A percentile compares a stretch with the other conserved stretches of the same genome.
Conservation (phyloP, 345 rosid genomes). For the Odontarrhena argentea region DNA sequence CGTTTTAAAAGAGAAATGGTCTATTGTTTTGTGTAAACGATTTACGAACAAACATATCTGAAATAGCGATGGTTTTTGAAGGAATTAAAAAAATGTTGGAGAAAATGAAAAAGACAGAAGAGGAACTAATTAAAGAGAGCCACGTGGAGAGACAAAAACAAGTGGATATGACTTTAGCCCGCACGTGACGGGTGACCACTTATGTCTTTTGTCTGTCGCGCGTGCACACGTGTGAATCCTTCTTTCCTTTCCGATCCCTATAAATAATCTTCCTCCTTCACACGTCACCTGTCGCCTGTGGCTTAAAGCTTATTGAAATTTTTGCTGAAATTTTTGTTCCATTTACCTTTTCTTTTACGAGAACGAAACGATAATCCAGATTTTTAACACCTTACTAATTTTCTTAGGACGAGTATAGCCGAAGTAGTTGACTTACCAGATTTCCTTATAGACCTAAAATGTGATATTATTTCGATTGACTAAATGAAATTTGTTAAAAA, state of each 20-base stretch:
- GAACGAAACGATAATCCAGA: too few relatives aligned
- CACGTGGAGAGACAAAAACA: constrained; percentile 35
- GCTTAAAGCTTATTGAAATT: not conserved
- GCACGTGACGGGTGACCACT: constrained; percentile 40
- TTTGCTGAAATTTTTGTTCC: too few relatives aligned
- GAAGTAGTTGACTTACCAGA: too few relatives aligned
- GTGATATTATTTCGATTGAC: too few relatives aligned
- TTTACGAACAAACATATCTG: constrained; percentile 24
- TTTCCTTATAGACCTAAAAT: too few relatives aligned
- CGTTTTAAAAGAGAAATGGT: constrained; percentile 3
- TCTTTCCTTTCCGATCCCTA: constrained; percentile 26
- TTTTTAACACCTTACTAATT: too few relatives aligned
- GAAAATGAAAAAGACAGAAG: constrained; percentile 15
- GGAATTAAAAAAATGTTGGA: not conserved
- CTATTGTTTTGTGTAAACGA: not conserved
- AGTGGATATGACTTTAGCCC: constrained; percentile 39
- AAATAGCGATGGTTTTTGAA: constrained; percentile 23
- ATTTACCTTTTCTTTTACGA: too few relatives aligned
- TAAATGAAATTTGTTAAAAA: too few relatives aligned
- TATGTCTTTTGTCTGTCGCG: constrained; percentile 40
- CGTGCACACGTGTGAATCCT: constrained; percentile 46
- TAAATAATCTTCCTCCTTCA: constrained; percentile 28
- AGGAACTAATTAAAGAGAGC: not conserved
- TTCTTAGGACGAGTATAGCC: too few relatives aligned
- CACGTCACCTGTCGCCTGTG: constrained; percentile 27